Conservation (phyloP, 2,329 filamentous ascomycete genomes). For the Byssochlamys sp. region DNA sequence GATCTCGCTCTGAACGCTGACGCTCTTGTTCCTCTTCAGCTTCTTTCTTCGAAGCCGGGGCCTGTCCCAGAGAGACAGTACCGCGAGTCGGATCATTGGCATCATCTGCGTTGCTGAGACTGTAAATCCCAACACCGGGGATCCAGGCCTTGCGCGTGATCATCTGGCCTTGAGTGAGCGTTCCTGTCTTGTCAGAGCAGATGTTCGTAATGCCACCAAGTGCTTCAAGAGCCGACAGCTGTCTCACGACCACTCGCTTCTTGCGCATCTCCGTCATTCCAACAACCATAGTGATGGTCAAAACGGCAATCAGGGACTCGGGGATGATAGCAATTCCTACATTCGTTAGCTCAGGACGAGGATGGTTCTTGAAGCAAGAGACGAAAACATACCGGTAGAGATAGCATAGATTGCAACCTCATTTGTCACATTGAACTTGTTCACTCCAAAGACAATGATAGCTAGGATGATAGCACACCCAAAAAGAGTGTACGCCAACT, state of each 20-base stretch:
- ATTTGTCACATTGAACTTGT: slow-evolving; percentile 45
- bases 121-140: slow-evolving; percentile 43
- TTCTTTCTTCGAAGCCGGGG: slow-evolving; percentile 20
- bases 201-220: slow-evolving; percentile 50
- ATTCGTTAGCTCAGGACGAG: slow-evolving; percentile 3
- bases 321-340: slow-evolving; percentile 51
- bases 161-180: slow-evolving; percentile 49
- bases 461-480: slow-evolving; percentile 56
- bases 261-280: slow-evolving; percentile 47
- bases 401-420: slow-evolving; percentile 53
- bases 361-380: neutral
- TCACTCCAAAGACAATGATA: slow-evolving; percentile 54
- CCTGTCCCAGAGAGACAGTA: slow-evolving; percentile 29
- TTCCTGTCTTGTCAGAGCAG: slow-evolving; percentile 51
- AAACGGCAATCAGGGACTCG: slow-evolving; percentile 53
- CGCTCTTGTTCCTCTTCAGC: slow-evolving; percentile 26
- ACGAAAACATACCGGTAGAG: slow-evolving; percentile 35
- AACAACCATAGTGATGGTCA: slow-evolving; percentile 53
- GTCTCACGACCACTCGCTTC: slow-evolving; percentile 45
- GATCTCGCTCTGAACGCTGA: slow-evolving; percentile 42
- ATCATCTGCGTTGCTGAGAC: slow-evolving; percentile 43
- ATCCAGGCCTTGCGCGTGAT: slow-evolving; percentile 51
- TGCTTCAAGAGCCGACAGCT: slow-evolving; percentile 46
- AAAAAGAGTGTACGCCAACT: slow-evolving; percentile 74
- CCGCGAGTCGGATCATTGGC: slow-evolving; percentile 49